Evolutionary conservation across 225 moss, liverwort and hornwort species (phyloP), one percentile per base, ranked within the genome.

Genomic region (Pseudisothecium myosuroides): DNA sequence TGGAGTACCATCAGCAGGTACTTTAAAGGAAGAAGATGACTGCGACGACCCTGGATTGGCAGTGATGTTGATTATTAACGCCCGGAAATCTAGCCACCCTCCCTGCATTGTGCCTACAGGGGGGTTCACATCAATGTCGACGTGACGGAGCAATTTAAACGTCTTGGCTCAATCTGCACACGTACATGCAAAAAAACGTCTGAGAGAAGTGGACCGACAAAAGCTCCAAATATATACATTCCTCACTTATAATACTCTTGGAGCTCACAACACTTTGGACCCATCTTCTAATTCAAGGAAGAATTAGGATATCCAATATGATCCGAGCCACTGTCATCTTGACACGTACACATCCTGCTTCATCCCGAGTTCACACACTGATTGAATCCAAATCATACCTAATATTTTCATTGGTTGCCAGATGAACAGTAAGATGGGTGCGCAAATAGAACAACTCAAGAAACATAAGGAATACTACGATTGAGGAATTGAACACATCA

Each of bases 81-180:
- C 90, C 90, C 91, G 92, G 31, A 94, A 90, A 94, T 94, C 89
- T 59, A 71, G 88, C 94, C 94, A 94, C 58, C 94, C 91, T 83
- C 94, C 94, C 86, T 94, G 93, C 94, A 94, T 94, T 91, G 76
- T 89, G 86, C 52, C 85, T 91, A 23, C 79, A 90, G 75, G 82
- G 37, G 47, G 18, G 27, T 41, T 88, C 55, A 89, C 79, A 92
- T 87, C 83, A 93, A 93, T 63, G 62, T 71, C 90, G 82, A 83
- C 29, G 85, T 39, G 76, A 82, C 71, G 45, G 56, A 58, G 47
- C 74, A 87, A 64, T 62, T 54, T 63, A 54, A 54, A 72, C 65
- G 67, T 12, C 85, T 65, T 49, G n/a, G 62, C 27, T 68, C 83
- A 80, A 88, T 83, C 93, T 91, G 88, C 90, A 88, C 86, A 88